Evolutionary conservation across 2,329 filamentous ascomycete species (phyloP), one percentile per base, ranked within the genome.

Genomic region (Talaromyces sp.): DNA sequence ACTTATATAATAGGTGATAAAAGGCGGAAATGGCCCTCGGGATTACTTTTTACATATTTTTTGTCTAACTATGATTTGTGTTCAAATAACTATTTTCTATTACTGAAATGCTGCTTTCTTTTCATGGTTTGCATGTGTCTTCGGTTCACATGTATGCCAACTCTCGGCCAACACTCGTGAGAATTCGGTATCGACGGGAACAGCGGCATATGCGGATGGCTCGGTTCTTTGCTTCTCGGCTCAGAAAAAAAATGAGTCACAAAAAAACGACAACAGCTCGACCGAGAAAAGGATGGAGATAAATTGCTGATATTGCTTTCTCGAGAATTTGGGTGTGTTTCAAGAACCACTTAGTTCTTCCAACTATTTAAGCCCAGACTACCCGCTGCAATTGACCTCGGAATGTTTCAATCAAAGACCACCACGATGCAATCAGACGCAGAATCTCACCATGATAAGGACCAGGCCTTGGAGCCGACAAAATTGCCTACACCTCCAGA

Each of bases 401-500:
- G 18, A 27, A 47, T 27, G 10, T 27, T 27, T 14, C 50, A 28
- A 53, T 10, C 10, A 23, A n/a, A 28, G 14, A 53, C 14, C 8
- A 53, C 30, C 27, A 53, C 27, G 9, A 30, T 52, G 50, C 50
- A 53, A 53, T 28, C 50, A 2, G 28, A 31, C 10, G 5, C 28
- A 16, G 50, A 53, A 31, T 53, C 28, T 8, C 27, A 30, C 28
- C 5, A 33, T 53, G 16, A 31, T 10, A n/a, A 30, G 12, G 50
- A 53, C 12, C 50, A 30, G 12, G 10, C n/a, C 27, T 2, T 28
- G 27, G 28, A 54, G 14, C 6, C 28, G 2, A 7, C 16, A 23
- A 30, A 52, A 30, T 30, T 52, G 1, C 61, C 56, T 18, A 33
- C 52, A n/a, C 68, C 69, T 28, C 71, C 72, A 9, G 70, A 75